Conservation (phyloP, 345 rosid genomes). For the Aegle marmelos region DNA sequence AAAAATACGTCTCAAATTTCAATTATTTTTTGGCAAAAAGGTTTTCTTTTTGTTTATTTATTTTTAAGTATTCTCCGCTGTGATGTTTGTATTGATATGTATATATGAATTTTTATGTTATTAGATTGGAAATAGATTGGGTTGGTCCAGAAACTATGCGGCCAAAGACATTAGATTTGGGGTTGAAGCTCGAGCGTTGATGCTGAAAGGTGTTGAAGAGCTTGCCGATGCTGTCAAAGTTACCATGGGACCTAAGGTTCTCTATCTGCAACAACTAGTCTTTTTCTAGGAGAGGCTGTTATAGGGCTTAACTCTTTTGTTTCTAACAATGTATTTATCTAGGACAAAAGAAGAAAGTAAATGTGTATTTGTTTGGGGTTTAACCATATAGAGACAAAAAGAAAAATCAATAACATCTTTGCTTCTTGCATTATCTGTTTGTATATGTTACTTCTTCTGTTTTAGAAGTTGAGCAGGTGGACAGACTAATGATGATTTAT, state of each 20-base stretch:
- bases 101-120: not conserved
- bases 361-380: not conserved
- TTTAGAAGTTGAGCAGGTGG: not conserved
- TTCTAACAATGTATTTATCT: not conserved
- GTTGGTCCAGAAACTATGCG: slow-evolving; percentile 79
- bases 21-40: not conserved
- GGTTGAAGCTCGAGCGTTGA: slow-evolving; percentile 82
- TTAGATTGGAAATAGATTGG: slow-evolving; percentile 73
- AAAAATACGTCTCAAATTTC: not conserved
- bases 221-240: slow-evolving; percentile 92
- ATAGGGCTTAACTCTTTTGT: not conserved
- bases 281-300: not conserved
- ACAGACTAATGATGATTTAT: not conserved
- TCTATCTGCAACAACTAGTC: not conserved
- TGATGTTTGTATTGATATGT: not conserved
- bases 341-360: not conserved
- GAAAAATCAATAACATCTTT: no score
- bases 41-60: not conserved
- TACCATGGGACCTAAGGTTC: slow-evolving; percentile 99
- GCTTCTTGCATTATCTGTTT: no score
- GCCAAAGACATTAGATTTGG: slow-evolving; percentile 87
- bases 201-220: slow-evolving; percentile 96
- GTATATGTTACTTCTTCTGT: not conserved
- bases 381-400: not conserved
- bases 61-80: not conserved